A percentile compares a stretch with the other conserved stretches of the same genome.
phyloP scores from a whole-genome alignment of 2,329 filamentous ascomycete genomes.

The Xylariaceae sp. region DNA sequence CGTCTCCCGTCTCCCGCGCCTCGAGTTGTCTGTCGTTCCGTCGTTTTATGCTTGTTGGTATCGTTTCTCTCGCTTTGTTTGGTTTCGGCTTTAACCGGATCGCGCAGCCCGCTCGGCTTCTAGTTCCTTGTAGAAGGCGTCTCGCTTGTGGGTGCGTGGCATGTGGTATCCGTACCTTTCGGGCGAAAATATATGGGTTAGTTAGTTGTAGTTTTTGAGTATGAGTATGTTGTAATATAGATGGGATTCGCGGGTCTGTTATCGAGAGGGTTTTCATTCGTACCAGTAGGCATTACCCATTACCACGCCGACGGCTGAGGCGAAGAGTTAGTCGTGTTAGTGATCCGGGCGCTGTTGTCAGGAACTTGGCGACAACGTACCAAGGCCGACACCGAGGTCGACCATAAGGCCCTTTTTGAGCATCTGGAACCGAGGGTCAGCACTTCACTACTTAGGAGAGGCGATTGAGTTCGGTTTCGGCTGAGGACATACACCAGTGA shows the following conservation, averaged over 20 bases:
- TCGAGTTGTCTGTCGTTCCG: not conserved
- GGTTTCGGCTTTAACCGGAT: conserved; percentile 12
- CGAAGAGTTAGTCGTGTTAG: conserved; percentile 31
- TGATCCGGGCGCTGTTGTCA: not conserved
- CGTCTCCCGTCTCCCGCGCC: not conserved
- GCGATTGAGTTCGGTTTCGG: conserved; percentile 30
- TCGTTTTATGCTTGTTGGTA: not conserved
- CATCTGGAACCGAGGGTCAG: conserved; percentile 43
- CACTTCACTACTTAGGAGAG: conserved; percentile 3
- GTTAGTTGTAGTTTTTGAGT: too few species aligned
- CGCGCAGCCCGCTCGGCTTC: conserved; percentile 49
- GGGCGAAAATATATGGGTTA: conserved; percentile 7
- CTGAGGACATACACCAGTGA: conserved; percentile 51
- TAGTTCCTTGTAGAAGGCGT: conserved; percentile 53
- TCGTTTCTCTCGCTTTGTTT: not conserved
- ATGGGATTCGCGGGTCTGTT: not conserved
- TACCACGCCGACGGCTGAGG: conserved; percentile 46
- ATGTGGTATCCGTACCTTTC: conserved; percentile 58
- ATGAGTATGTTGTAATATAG: too few species aligned
- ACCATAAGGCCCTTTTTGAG: conserved; percentile 54
- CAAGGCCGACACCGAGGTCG: conserved; percentile 51
- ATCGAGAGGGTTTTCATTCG: conserved; percentile 22
- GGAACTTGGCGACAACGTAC: conserved; percentile 36
- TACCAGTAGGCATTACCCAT: conserved; percentile 56
- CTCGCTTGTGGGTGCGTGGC: conserved; percentile 53